Evolutionary conservation across 352 stramenopile species (phyloP).

Genomic region (Phytophthora meadii): DNA sequence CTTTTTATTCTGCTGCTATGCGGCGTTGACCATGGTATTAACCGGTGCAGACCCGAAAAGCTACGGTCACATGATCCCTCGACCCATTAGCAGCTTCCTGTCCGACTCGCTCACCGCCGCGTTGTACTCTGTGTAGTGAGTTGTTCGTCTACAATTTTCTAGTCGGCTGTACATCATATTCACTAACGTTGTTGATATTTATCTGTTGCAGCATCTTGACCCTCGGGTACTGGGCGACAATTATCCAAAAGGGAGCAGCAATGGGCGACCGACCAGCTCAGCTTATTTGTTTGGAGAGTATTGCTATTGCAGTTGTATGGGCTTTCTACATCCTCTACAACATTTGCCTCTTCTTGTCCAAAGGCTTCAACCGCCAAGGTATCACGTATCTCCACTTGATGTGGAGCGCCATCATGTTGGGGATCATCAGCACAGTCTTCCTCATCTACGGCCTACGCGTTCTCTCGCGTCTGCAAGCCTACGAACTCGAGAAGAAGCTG

Average conservation of each 20-base stretch:
- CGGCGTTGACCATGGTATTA: conserved; percentile 43
- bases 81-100: conserved; percentile 43
- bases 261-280: conserved; percentile 25
- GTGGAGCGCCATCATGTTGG: conserved; percentile 43
- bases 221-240: conserved; percentile 45
- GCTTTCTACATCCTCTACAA: conserved; percentile 49
- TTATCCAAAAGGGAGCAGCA: conserved; percentile 44
- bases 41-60: conserved; percentile 43
- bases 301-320: conserved; percentile 42
- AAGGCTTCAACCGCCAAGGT: conserved; percentile 41
- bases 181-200: conserved; percentile 11
- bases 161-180: background rate
- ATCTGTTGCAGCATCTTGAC: conserved; percentile 37
- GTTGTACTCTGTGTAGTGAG: conserved; percentile 56
- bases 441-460: conserved; percentile 46
- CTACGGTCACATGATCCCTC: conserved; percentile 48
- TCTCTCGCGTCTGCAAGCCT: conserved; percentile 34
- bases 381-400: conserved; percentile 44
- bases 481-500: conserved; percentile 32
- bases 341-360: conserved; percentile 42
- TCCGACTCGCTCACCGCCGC: conserved; percentile 50
- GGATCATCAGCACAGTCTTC: conserved; percentile 47
- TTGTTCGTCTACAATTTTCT: conserved; percentile 13
- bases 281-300: conserved; percentile 37
- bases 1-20: conserved; percentile 49